Conservation (phyloP, 2,329 filamentous ascomycete species). For the Talaromyces sp. region DNA sequence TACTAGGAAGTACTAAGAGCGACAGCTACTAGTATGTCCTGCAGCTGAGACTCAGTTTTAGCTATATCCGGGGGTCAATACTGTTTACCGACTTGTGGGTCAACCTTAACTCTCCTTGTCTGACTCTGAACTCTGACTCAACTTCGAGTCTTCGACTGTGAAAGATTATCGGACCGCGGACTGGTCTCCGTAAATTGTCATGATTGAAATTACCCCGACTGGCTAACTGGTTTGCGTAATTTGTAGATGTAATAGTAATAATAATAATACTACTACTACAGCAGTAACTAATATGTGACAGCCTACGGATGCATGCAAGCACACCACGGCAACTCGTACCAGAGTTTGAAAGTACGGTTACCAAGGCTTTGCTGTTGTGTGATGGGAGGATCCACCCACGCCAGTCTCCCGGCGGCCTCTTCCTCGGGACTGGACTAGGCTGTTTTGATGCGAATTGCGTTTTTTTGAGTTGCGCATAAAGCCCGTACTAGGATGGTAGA, state of each 20-base stretch:
- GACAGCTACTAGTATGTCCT: neutral
- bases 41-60: neutral
- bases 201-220: neutral
- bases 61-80: neutral
- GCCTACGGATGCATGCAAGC: neutral
- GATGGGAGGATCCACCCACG: neutral
- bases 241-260: neutral
- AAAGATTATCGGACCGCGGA: neutral
- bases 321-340: neutral
- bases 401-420: slow-evolving; percentile 1
- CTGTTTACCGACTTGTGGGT: neutral
- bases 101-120: slow-evolving; percentile 1
- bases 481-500: neutral
- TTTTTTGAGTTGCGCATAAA: neutral
- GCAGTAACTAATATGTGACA: neutral
- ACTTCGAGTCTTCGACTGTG: too few species aligned
- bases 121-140: neutral
- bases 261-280: neutral
- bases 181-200: neutral
- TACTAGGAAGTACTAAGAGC: neutral
- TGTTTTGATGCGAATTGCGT: neutral
- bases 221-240: neutral
- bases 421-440: slow-evolving; percentile 6
- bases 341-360: neutral
- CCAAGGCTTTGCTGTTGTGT: neutral